Evolutionary conservation across 352 stramenopile genomes (phyloP).

Genomic region (Peronosclerospora sorghi): DNA sequence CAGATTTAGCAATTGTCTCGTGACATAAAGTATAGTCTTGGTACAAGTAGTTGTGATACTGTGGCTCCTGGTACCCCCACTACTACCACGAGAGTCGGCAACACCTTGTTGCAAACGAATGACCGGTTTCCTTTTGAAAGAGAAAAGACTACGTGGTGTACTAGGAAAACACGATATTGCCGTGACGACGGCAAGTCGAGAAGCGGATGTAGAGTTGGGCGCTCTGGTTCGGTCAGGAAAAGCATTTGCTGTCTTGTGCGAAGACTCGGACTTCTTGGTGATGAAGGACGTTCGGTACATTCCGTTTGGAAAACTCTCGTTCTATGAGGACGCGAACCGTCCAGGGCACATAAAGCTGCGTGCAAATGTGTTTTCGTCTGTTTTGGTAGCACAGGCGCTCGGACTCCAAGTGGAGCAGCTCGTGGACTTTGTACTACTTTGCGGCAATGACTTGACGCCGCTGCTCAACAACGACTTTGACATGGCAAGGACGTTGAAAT

Average conservation of each 20-base stretch:
- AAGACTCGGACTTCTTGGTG: constrained; percentile 73
- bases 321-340: too few species aligned
- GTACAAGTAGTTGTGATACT: too few species aligned
- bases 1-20: constrained; percentile 30
- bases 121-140: constrained; percentile 61
- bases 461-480: constrained; percentile 46
- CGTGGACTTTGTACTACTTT: too few species aligned
- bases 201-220: too few species aligned
- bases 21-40: constrained; percentile 9
- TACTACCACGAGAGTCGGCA: too few species aligned
- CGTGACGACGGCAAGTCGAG: too few species aligned
- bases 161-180: constrained; percentile 35
- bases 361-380: constrained; percentile 60
- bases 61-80: not conserved
- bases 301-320: too few species aligned
- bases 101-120: constrained; percentile 53
- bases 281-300: constrained; percentile 76
- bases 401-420: too few species aligned
- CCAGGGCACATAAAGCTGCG: constrained; percentile 24
- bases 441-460: constrained; percentile 84
- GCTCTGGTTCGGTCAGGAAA: too few species aligned
- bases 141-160: constrained; percentile 54
- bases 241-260: constrained; percentile 69
- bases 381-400: constrained; percentile 47
- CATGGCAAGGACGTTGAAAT: too few species aligned